These are phyloP conservation scores for Echium plantagineum DNA, from an alignment of 257 asterid genomes.

Conservation along the genomic window DNA sequence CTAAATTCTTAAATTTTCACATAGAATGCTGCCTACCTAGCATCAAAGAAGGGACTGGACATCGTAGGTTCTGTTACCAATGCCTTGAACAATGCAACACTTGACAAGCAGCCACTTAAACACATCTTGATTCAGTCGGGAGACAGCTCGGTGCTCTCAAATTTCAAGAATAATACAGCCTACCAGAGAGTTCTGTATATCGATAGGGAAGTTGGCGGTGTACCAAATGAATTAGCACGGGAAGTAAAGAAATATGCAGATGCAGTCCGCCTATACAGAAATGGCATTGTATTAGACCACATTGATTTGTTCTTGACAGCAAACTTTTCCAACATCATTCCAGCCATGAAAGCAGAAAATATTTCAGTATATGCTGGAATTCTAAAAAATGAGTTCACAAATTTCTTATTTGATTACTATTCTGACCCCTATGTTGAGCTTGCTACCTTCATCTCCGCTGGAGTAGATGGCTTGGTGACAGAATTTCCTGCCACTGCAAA, in stretches of 20 bases:
- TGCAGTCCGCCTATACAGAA: slow-evolving; percentile 50
- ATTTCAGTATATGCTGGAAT: slow-evolving; percentile 58
- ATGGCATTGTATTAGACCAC: slow-evolving; percentile 30
- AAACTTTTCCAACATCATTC: slow-evolving; percentile 44
- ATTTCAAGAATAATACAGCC: slow-evolving; percentile 35
- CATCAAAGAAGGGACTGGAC: slow-evolving; percentile 53
- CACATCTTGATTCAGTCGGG: slow-evolving; percentile 62
- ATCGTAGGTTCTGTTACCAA: slow-evolving; percentile 35
- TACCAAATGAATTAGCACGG: slow-evolving; percentile 27
- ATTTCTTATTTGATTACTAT: slow-evolving; percentile 52
- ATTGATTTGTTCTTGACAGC: slow-evolving; percentile 25
- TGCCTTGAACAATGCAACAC: slow-evolving; percentile 48
- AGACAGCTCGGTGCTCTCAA: slow-evolving; percentile 48
- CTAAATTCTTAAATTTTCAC: background rate
- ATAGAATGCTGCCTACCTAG: slow-evolving; percentile 65
- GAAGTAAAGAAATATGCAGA: slow-evolving; percentile 77
- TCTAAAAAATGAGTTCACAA: slow-evolving; percentile 60
- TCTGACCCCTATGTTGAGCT: slow-evolving; percentile 79
- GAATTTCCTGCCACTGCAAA: slow-evolving; percentile 66
- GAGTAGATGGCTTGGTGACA: slow-evolving; percentile 55
- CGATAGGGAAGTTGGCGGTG: slow-evolving; percentile 27
- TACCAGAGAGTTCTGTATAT: slow-evolving; percentile 49
- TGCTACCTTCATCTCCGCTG: slow-evolving; percentile 29
- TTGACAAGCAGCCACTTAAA: slow-evolving; percentile 45
- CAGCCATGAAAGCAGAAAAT: slow-evolving; percentile 61